A percentile compares a stretch with the other conserved stretches of the same genome.
These are phyloP conservation scores for Colletotrichum sp. DNA, from an alignment of 2,329 filamentous ascomycete genomes.

Conservation along the genomic window DNA sequence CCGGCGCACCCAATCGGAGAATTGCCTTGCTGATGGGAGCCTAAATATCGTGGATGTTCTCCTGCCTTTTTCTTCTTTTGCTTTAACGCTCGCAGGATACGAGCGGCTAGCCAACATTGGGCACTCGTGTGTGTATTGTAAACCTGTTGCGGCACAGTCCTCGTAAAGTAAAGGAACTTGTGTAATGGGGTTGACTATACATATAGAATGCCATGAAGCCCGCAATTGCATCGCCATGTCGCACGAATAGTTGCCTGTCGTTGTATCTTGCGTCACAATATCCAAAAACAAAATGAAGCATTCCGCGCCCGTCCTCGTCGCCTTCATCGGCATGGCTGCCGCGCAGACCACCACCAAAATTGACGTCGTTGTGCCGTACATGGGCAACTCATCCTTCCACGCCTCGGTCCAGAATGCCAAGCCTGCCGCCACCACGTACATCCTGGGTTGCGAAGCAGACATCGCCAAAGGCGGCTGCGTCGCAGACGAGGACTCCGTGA, in stretches of 20 bases:
- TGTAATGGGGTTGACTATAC: not conserved
- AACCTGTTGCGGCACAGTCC: not conserved
- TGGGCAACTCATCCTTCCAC: slow-evolving; percentile 25
- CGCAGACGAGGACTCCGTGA: not conserved
- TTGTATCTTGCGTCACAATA: not conserved
- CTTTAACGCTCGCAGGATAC: not conserved
- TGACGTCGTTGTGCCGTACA: slow-evolving; percentile 30
- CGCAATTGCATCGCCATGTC: not conserved
- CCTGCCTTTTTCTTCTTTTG: not conserved
- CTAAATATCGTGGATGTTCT: not conserved
- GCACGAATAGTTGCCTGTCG: not conserved
- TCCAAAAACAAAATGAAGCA: not conserved
- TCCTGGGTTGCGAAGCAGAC: slow-evolving; percentile 28
- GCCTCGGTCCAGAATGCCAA: slow-evolving; percentile 35
- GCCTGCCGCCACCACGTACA: slow-evolving; percentile 32
- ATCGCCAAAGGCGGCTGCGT: slow-evolving; percentile 28
- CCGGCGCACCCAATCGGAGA: not conserved
- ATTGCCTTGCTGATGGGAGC: not conserved
- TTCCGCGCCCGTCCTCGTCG: not conserved
- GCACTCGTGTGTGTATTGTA: not conserved
- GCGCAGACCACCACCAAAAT: slow-evolving; percentile 30
- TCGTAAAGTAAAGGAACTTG: not conserved
- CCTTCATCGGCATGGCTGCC: slow-evolving; percentile 16
- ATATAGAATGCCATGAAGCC: not conserved
- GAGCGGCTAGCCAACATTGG: not conserved